phyloP scores from a whole-genome alignment of 768 basidiomycete species.

The Pholiota molesta region DNA sequence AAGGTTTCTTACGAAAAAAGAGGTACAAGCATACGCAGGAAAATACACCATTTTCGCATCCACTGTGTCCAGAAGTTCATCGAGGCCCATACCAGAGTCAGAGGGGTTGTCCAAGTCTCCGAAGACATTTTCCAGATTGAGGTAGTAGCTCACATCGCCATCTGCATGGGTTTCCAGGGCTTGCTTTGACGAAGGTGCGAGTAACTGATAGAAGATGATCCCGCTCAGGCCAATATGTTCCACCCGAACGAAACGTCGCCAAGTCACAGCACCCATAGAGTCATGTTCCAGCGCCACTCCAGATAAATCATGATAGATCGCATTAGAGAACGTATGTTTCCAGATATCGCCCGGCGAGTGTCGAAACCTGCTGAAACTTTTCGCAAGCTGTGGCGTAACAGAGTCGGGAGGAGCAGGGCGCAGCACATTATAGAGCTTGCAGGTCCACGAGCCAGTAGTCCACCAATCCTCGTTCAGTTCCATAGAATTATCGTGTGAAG shows the following conservation, averaged over 20 bases:
- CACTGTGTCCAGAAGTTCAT: constrained; percentile 29
- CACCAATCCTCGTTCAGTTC: neutral
- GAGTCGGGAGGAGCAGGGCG: constrained; percentile 17
- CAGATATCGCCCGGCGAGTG: constrained; percentile 27
- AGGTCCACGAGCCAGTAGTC: constrained; percentile 20
- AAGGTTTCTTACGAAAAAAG: constrained; percentile 28
- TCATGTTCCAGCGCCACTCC: constrained; percentile 3
- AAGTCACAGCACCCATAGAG: neutral
- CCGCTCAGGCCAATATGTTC: constrained; percentile 32
- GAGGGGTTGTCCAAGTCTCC: constrained; percentile 25
- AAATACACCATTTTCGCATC: constrained; percentile 30
- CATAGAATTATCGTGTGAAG: constrained; percentile 1
- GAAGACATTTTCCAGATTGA: constrained; percentile 29
- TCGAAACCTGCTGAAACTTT: constrained; percentile 15
- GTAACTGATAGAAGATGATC: constrained; percentile 31
- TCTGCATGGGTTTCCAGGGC: too few species aligned
- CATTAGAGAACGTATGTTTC: constrained; percentile 24
- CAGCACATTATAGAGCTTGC: constrained; percentile 18
- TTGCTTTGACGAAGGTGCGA: neutral
- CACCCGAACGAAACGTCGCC: constrained; percentile 29
- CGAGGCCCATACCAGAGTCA: constrained; percentile 30
- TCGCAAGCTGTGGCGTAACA: neutral
- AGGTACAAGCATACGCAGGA: constrained; percentile 35
- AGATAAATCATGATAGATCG: constrained; percentile 28
- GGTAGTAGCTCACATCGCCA: constrained; percentile 10